Evolutionary conservation across 2,329 filamentous ascomycete species (phyloP).

Genomic region (Eutypella sp.): DNA sequence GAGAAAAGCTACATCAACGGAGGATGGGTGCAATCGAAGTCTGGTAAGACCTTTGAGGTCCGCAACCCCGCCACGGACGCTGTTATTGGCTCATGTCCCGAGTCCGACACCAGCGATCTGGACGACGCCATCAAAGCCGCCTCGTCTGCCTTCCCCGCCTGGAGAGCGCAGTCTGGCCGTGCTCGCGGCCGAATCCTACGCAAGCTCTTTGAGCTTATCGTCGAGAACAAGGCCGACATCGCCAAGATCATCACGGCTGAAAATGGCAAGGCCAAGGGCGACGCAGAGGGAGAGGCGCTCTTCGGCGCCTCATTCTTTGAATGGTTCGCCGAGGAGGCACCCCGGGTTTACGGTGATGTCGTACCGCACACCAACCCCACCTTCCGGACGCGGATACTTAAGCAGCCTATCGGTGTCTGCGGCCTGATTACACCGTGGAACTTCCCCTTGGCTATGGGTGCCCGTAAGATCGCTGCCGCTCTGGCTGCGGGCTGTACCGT

Average conservation of each 20-base stretch:
- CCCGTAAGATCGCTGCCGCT: conserved; percentile 42
- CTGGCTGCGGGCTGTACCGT: conserved; percentile 34
- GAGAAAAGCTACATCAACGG: conserved; percentile 65
- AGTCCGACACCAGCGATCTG: conserved; percentile 61
- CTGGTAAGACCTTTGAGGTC: conserved; percentile 68
- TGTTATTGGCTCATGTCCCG: conserved; percentile 63
- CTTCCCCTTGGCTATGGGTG: conserved; percentile 54
- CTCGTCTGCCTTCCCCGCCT: conserved; percentile 52
- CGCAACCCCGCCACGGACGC: conserved; percentile 63
- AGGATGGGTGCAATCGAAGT: conserved; percentile 64
- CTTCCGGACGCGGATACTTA: conserved; percentile 53
- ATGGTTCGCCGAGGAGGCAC: conserved; percentile 57
- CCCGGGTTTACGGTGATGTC: conserved; percentile 51
- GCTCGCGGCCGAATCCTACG: conserved; percentile 53
- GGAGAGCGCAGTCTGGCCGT: conserved; percentile 51
- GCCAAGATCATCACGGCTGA: conserved; percentile 63
- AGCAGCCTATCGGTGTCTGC: conserved; percentile 60
- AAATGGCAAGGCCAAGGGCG: conserved; percentile 60
- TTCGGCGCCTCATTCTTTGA: conserved; percentile 54
- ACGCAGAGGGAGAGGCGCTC: conserved; percentile 49
- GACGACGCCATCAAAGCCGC: conserved; percentile 65
- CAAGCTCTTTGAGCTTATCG: conserved; percentile 58
- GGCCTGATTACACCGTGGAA: conserved; percentile 63
- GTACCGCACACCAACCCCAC: conserved; percentile 51
- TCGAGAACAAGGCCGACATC: conserved; percentile 59